These are phyloP conservation scores for Isatis tinctoria DNA, from an alignment of 345 rosid genomes.

Conservation along the genomic window DNA sequence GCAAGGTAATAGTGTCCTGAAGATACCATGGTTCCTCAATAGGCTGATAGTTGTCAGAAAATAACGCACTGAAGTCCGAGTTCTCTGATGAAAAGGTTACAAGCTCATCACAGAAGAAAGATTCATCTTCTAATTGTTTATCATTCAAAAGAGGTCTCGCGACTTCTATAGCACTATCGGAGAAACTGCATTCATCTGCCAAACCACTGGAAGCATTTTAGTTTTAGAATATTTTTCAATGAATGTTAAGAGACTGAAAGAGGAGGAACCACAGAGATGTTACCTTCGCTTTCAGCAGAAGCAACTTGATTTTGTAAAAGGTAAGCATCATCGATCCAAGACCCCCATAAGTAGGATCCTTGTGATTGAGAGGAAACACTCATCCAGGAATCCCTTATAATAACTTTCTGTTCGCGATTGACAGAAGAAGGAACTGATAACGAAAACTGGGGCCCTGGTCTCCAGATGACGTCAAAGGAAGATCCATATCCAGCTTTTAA, in stretches of 20 bases:
- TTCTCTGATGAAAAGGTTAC: conserved; percentile 23
- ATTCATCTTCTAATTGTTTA: conserved; percentile 35
- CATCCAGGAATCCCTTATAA: conserved; percentile 83
- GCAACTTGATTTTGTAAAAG: conserved; percentile 31
- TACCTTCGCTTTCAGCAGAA: conserved; percentile 51
- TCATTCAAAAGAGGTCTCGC: conserved; percentile 37
- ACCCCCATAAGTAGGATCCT: conserved; percentile 56
- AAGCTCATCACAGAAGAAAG: conserved; percentile 30
- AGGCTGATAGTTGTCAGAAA: conserved; percentile 62
- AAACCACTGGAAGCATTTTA: conserved; percentile 93
- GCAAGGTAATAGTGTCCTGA: conserved; percentile 32
- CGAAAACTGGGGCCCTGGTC: conserved; percentile 85
- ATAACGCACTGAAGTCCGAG: conserved; percentile 25
- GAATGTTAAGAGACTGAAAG: conserved; percentile 22
- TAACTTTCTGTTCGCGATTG: conserved; percentile 39
- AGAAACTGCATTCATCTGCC: conserved; percentile 56
- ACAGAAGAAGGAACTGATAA: conserved; percentile 48
- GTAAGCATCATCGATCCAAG: conserved; percentile 69
- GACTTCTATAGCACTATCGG: conserved; percentile 26
- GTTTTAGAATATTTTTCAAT: conserved; percentile 59
- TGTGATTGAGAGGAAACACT: conserved; percentile 36
- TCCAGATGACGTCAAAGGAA: conserved; percentile 61
- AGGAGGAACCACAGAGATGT: conserved; percentile 35
- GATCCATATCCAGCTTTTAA: conserved; percentile 43
- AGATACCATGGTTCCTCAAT: conserved; percentile 92